Percentiles rank a stretch among this genome's conserved stretches.
These are phyloP conservation scores for Aspergillus cavernicola DNA, from an alignment of 495 filamentous ascomycete species.

Conservation along the genomic window DNA sequence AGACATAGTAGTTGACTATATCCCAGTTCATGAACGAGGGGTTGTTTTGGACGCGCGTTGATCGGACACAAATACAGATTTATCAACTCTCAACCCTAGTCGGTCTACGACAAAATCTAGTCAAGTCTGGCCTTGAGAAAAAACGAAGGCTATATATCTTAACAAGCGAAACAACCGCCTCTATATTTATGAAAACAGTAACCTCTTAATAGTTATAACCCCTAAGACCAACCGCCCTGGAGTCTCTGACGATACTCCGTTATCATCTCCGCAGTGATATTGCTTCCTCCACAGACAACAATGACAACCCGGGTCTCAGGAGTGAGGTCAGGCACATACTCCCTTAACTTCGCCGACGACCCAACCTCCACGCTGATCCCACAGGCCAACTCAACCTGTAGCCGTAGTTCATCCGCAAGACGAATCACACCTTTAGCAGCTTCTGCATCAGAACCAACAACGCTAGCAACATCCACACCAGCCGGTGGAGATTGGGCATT, in stretches of 20 bases:
- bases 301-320: constrained; percentile 69
- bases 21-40: too few species aligned
- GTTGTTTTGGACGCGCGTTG: too few species aligned
- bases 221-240: constrained; percentile 30
- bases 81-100: too few species aligned
- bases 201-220: too few species aligned
- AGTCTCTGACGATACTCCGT: constrained; percentile 52
- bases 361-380: constrained; percentile 65
- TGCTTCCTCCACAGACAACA: constrained; percentile 79
- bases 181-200: too few species aligned
- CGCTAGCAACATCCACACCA: constrained; percentile 50
- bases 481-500: constrained; percentile 41
- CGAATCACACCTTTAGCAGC: constrained; percentile 68
- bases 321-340: constrained; percentile 51
- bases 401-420: constrained; percentile 71
- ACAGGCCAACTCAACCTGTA: constrained; percentile 80
- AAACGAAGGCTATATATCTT: too few species aligned
- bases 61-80: too few species aligned
- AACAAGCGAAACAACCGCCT: too few species aligned
- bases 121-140: too few species aligned
- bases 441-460: constrained; percentile 70
- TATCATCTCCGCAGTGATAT: constrained; percentile 64
- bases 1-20: too few species aligned
- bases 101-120: too few species aligned
- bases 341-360: constrained; percentile 40